These are phyloP conservation scores for Mucor plumbeus DNA, from an alignment of 371 early-diverging fungal species.

Conservation along the genomic window DNA sequence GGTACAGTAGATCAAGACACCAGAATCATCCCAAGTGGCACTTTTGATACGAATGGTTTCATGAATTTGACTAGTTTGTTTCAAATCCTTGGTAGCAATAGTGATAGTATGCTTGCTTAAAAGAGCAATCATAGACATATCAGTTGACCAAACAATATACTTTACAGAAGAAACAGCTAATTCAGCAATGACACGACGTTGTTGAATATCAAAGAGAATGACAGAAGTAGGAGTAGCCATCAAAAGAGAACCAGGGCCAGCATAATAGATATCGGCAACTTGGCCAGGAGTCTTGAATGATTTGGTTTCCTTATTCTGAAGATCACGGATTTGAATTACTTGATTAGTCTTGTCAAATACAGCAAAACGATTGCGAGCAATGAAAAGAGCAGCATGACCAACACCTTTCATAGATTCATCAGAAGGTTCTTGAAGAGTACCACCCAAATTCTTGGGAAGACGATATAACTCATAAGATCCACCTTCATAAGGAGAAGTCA, in stretches of 20 bases:
- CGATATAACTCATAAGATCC: slow-evolving; percentile 88
- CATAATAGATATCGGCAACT: slow-evolving; percentile 85
- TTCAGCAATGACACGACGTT: slow-evolving; percentile 76
- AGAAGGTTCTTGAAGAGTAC: slow-evolving; percentile 67
- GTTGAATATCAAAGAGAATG: slow-evolving; percentile 89
- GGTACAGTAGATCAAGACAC: slow-evolving; percentile 96
- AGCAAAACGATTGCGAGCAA: slow-evolving; percentile 95
- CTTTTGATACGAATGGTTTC: slow-evolving; percentile 98
- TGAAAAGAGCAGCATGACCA: slow-evolving; percentile 88
- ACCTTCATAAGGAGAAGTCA: slow-evolving; percentile 83
- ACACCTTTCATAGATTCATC: slow-evolving; percentile 75
- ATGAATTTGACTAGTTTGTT: slow-evolving; percentile 86
- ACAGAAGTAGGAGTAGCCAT: slow-evolving; percentile 84
- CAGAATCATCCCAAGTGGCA: slow-evolving; percentile 93
- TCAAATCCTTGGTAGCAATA: slow-evolving; percentile 84
- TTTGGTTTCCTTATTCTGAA: slow-evolving; percentile 87
- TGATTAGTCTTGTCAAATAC: slow-evolving; percentile 85
- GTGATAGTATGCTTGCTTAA: slow-evolving; percentile 93
- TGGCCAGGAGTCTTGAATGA: slow-evolving; percentile 80
- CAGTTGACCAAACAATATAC: slow-evolving; percentile 90
- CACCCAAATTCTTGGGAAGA: slow-evolving; percentile 76
- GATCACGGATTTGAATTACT: slow-evolving; percentile 80
- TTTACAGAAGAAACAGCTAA: slow-evolving; percentile 81
- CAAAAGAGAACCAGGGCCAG: slow-evolving; percentile 84
- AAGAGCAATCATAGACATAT: slow-evolving; percentile 86